Evolutionary conservation across 2,329 filamentous ascomycete genomes (phyloP), one percentile per base, ranked within the genome.

Genomic region (Colletotrichum sp.): DNA sequence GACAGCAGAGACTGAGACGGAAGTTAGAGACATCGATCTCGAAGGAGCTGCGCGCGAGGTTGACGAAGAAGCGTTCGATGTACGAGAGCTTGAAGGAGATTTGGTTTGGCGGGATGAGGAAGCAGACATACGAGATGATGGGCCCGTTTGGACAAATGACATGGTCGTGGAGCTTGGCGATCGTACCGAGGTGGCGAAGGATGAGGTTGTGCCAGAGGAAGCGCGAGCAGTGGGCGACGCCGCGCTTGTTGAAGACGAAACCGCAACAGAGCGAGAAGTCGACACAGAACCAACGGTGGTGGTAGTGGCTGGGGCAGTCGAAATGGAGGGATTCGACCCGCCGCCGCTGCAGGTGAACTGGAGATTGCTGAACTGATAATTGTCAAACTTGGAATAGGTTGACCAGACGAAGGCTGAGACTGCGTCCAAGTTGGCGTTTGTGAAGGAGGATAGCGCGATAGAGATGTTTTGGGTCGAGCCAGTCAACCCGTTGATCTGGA

Each of bases 391-490:
- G 24, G 70, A 75, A 44, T 70, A 77, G 3, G 49, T 75, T 12
- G 75, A 77, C 75, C 75, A 77, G 15, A 71, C 71, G 28, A 77
- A 75, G 26, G 57, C 75, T 6, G 72, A 59, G 13, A 77, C 65
- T 32, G 34, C 71, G 26, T 77, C 66, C 52, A 75, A 28, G 24
- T 62, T 75, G 30, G 71, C 71, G 6, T 15, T 59, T 5, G 59
- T 15, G 60, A 75, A 77, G 72, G 78, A 24, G 68, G 79, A 79
- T 88, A 91, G 60, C 85, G 89, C 88, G 26, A 92, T 79, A 6
- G 84, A 89, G 75, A 91, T 79, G 8, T 87, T 89, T 81, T 91
- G 88, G 2, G 85, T 85, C 21, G 82, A 80, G n/a, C 89, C 89
- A 9, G 88, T 90, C 71, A 92, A 79, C 44, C 86, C 86, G 65